Evolutionary conservation across 1,284 basidiomycete genomes (phyloP), one percentile per base, ranked within the genome.

Genomic region (Heterobasidion annosum): DNA sequence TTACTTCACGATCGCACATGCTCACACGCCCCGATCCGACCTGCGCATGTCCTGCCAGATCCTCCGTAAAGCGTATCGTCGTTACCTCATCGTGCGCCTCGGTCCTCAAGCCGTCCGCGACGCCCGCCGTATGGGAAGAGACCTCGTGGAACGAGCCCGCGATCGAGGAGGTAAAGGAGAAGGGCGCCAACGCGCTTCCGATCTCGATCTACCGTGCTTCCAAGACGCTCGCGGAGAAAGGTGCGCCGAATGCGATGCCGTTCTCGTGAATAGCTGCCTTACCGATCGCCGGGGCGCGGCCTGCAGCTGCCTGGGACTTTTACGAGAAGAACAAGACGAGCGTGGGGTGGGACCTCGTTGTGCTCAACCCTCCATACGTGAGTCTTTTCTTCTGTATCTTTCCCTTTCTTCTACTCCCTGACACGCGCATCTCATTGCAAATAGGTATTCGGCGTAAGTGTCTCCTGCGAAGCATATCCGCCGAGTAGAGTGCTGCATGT

Each of bases 191-290:
- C 13, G 77, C 82, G 1, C 50, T 67, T 1, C 59, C 61, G 1
- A 55, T 64, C 7, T 64, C 69, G 46, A 81, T 78, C 62, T 88
- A 86, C 63, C 67, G 72, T 46, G 79, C 76, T 13, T 79, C 76
- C 25, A 91, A 92, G 72, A 81, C 78, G 4, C 70, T 91, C 1
- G 87, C 88, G 1, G 89, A 93, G 65, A 70, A 67, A 59, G 78
- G 77, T 76, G 61, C 56, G 59, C 64, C 61, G 60, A 19, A 19
- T 34, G 33, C 12, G 34, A 33, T 19, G 8, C 16, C 18, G 46
- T 33, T 25, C 42, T 42, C 13, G 37, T 15, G 9, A 10, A 5
- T 8, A 2, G 34, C 18, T 25, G 13, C 49, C 19, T 9, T 7
- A 34, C 33, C 25, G n/a, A 13, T 35, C 45, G 37, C 40, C 8